Conservation (phyloP, 208 protist genomes). For the Leishmania turanica region DNA sequence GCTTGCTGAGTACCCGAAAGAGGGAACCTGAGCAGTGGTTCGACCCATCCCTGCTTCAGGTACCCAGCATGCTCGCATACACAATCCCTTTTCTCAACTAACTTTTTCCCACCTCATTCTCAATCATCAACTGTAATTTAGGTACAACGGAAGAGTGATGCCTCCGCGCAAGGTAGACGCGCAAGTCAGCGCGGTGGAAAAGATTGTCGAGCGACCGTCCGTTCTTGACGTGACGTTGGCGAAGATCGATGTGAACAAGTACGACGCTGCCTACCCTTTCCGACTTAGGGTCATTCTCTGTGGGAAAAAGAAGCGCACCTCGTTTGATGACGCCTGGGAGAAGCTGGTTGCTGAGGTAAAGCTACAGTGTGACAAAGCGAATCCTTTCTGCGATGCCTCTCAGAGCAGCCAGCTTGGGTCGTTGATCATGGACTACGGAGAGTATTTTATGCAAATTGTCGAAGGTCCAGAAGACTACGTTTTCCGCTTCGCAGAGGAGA, state of each 20-base stretch:
- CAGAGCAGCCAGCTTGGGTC: conserved; percentile 11
- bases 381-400: conserved; percentile 26
- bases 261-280: conserved; percentile 55
- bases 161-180: conserved; percentile 26
- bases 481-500: conserved; percentile 41
- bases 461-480: conserved; percentile 71
- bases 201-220: conserved; percentile 43
- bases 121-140: background rate
- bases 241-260: conserved; percentile 34
- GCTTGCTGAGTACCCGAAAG: too few species aligned
- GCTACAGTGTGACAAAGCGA: conserved; percentile 25
- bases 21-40: background rate
- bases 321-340: conserved; percentile 24
- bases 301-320: conserved; percentile 33
- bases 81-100: background rate
- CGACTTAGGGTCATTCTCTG: conserved; percentile 46
- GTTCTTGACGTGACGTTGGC: conserved; percentile 56
- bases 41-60: background rate
- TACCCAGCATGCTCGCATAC: background rate
- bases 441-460: conserved; percentile 63
- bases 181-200: conserved; percentile 48
- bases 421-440: conserved; percentile 69
- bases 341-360: conserved; percentile 23
- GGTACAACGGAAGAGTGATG: conserved; percentile 14
- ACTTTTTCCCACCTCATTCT: background rate